phyloP scores from a whole-genome alignment of 768 basidiomycete genomes.

The Lyophyllum shimeji region DNA sequence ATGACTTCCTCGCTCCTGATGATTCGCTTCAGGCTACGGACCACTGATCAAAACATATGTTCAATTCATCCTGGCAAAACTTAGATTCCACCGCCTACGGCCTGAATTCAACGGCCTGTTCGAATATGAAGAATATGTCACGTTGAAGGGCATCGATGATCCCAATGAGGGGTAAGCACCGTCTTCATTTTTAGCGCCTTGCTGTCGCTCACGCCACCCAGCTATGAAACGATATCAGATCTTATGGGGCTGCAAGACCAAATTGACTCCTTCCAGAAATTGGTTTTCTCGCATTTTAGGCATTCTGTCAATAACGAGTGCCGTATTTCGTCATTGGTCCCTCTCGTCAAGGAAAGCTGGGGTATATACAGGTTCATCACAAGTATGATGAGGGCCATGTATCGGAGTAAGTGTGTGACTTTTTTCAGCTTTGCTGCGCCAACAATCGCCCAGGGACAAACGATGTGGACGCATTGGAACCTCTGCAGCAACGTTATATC shows the following conservation, averaged over 20 bases:
- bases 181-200: not conserved
- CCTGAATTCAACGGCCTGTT: constrained; percentile 99
- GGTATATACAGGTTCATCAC: constrained; percentile 99
- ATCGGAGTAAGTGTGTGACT: constrained; percentile 61
- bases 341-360: constrained; percentile 98
- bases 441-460: constrained; percentile 65
- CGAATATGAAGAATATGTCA: constrained; percentile 98
- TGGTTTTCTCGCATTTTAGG: constrained; percentile 93
- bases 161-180: constrained; percentile 92
- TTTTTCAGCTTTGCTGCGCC: constrained; percentile 4
- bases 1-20: constrained; percentile 3
- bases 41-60: constrained; percentile 94
- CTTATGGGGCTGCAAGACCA: constrained; percentile 98
- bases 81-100: constrained; percentile 92
- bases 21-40: constrained; percentile 69
- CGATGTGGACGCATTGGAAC: constrained; percentile 85
- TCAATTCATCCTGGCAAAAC: constrained; percentile 91
- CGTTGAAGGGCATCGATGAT: constrained; percentile 95
- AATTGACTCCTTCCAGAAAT: constrained; percentile 97
- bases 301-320: constrained; percentile 95
- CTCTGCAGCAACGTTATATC: constrained; percentile 82
- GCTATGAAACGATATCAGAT: constrained; percentile 97
- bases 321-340: constrained; percentile 93
- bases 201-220: constrained; percentile 30
- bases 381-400: constrained; percentile 97